Evolutionary conservation across 352 stramenopile species (phyloP).

Genomic region (Globisporangium middletonii): DNA sequence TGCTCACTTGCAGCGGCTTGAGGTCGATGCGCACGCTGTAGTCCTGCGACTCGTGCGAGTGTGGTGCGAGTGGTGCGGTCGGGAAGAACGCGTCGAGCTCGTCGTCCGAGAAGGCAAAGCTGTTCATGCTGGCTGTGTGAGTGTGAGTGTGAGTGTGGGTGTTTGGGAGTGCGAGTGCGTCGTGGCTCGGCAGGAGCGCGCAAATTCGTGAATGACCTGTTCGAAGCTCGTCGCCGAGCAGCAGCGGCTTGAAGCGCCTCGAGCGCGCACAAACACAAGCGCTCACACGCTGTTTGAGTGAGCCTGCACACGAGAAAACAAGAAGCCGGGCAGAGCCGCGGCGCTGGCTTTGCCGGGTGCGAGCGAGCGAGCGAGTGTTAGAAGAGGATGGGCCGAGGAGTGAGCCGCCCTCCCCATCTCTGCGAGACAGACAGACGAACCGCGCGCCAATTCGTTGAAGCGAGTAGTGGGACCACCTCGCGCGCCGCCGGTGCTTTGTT

Average conservation of each 20-base stretch:
- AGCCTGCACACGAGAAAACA: constrained; percentile 2
- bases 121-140: constrained; percentile 17
- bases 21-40: constrained; percentile 31
- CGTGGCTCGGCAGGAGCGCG: not conserved
- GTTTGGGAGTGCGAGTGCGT: not conserved
- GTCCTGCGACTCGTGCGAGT: not conserved
- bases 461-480: not conserved
- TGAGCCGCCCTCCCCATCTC: not conserved
- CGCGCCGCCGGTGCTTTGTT: too few species aligned
- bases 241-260: not conserved
- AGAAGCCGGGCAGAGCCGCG: not conserved
- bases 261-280: not conserved
- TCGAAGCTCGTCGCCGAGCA: not conserved
- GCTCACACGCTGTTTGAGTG: not conserved
- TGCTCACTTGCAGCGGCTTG: constrained; percentile 14
- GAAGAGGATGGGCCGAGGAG: not conserved
- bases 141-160: not conserved
- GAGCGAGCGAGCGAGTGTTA: too few species aligned
- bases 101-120: constrained; percentile 20
- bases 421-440: not conserved
- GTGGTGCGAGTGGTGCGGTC: not conserved
- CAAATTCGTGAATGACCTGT: constrained; percentile 27
- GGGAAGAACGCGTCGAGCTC: constrained; percentile 29
- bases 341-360: not conserved
- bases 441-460: not conserved